Base-by-base conservation (phyloP, 2,329 filamentous ascomycete genomes). In the Phoma sp. region DNA sequence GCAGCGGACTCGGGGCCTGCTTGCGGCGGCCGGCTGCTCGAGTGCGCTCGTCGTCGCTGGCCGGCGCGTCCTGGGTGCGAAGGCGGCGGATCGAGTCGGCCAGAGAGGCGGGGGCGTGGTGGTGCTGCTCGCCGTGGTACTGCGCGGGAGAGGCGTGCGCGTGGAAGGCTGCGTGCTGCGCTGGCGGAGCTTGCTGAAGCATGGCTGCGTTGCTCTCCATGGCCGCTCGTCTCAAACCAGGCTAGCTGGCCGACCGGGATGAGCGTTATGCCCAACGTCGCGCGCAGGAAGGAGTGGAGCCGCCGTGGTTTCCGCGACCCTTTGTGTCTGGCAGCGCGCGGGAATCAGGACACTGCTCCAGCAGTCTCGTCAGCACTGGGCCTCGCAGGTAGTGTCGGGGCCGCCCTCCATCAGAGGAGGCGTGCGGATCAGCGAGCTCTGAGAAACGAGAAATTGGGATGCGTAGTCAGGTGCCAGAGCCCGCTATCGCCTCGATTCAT, bases 41-140 rank as follows among this genome's bases (percentile, higher is more conserved):
- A 14, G 12, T 26, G 25, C 53, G 59, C 59, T 67, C 60, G 37
- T 60, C 53, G 34, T 60, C 59, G 34, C 64, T 49, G 40, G 60
- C 33, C 43, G 56, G 56, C 43, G 54, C 42, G 62, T 56, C 48
- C 56, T 15, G 9, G 51, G 52, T 67, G 69, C 71, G 66, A 53
- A 68, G 67, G 34, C 55, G 55, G 42, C 68, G 68, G 26, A 67
- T 65, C 62, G 59, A 71, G 59, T 69, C 69, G 40, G 62, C 65
- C 39, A 71, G 67, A 14, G 71, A 67, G 36, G 67, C 40, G 55
- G 39, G 23, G 5, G 42, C 9, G 25, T 23, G 20, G 21, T 38
- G 47, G 17, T 50, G 47, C 12, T 50, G 47, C 37, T 49, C 36
- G 37, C 15, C 28, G n/a, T 21, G 33, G 43, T 38, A 18, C 33